A percentile compares a stretch with the other conserved stretches of the same genome.
Conservation (phyloP, 176 grass and related monocot genomes). For the Hsuehochloa calcarea region DNA sequence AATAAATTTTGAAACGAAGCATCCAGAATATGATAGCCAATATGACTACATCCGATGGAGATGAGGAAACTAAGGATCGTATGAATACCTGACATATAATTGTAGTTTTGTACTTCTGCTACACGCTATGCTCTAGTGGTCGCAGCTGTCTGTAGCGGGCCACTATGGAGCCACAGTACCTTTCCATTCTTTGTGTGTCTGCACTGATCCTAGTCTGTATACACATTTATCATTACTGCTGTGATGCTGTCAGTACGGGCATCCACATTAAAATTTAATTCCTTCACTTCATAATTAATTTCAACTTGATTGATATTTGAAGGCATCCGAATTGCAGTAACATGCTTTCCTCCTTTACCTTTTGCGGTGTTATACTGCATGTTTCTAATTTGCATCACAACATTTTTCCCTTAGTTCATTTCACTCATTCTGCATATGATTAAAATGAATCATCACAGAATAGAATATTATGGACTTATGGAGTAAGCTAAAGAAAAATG, state of each 20-base stretch:
- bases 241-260: background rate
- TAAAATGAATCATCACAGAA: background rate
- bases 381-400: background rate
- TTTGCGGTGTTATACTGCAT: background rate
- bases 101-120: background rate
- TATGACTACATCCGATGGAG: background rate
- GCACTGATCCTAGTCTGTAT: background rate
- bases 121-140: background rate
- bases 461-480: too few species aligned
- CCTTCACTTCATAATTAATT: background rate
- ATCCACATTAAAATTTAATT: background rate
- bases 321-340: background rate
- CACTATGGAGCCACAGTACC: background rate
- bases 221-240: background rate
- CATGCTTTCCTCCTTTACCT: background rate
- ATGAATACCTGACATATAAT: background rate
- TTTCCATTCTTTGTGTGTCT: background rate
- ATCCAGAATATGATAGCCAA: background rate
- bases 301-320: background rate
- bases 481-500: constrained; percentile 21
- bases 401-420: background rate
- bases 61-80: background rate
- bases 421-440: background rate
- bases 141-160: background rate
- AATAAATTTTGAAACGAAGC: background rate